phyloP scores from a whole-genome alignment of 352 stramenopile species.

The Saprolegnia diclina region DNA sequence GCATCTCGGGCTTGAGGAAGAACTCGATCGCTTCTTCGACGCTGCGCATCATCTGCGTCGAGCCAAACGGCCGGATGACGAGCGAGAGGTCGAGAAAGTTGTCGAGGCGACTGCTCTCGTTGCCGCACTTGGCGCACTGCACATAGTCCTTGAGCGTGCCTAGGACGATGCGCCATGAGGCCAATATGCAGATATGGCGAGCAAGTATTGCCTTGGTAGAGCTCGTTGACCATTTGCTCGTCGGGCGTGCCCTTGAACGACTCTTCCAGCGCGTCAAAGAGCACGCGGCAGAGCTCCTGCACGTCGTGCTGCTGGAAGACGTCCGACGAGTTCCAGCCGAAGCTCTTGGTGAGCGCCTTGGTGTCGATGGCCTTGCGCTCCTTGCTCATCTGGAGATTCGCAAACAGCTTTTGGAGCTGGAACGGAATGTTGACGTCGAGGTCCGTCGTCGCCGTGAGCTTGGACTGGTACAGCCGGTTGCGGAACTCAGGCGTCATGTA shows the following conservation, averaged over 20 bases:
- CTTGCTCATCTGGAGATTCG: constrained; percentile 80
- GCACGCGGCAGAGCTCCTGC: constrained; percentile 85
- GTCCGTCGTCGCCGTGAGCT: constrained; percentile 33
- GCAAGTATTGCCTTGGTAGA: constrained; percentile 54
- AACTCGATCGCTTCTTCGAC: constrained; percentile 84
- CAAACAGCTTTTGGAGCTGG: constrained; percentile 90
- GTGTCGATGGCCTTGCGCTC: constrained; percentile 57
- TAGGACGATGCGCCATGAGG: background rate
- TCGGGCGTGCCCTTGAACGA: constrained; percentile 82
- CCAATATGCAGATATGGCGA: background rate
- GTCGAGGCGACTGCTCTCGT: constrained; percentile 80
- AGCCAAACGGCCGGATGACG: constrained; percentile 84
- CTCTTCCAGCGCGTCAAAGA: constrained; percentile 88
- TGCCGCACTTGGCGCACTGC: constrained; percentile 73
- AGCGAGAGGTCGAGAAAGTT: constrained; percentile 87
- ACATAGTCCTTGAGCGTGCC: constrained; percentile 86
- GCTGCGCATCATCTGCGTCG: constrained; percentile 75
- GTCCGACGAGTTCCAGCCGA: constrained; percentile 85
- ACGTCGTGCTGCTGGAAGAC: constrained; percentile 90
- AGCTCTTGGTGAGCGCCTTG: constrained; percentile 86
- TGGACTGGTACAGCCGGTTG: constrained; percentile 71
- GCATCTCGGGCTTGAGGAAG: constrained; percentile 77
- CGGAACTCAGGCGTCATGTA: constrained; percentile 88
- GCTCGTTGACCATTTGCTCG: constrained; percentile 83
- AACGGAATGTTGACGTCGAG: constrained; percentile 80